Evolutionary conservation across 192 early-diverging fungal species (phyloP).

Genomic region (Entomortierella beljakovae): DNA sequence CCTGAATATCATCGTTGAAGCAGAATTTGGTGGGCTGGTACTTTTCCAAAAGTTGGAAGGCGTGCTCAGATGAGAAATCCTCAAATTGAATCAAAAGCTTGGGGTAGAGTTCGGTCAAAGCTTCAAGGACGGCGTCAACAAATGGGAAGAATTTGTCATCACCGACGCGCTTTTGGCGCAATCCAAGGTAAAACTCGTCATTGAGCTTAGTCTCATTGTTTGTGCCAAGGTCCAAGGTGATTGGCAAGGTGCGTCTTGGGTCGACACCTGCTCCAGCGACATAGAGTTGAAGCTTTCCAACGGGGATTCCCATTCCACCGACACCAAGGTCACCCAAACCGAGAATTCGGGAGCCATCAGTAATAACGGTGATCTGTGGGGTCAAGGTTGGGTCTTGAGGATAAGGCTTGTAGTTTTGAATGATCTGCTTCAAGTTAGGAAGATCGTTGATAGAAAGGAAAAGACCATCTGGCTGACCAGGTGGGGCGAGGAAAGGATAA

Average conservation of each 20-base stretch:
- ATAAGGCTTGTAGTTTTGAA: conserved; percentile 81
- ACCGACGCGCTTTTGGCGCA: conserved; percentile 72
- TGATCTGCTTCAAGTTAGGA: conserved; percentile 79
- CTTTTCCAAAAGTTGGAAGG: conserved; percentile 85
- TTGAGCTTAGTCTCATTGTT: conserved; percentile 84
- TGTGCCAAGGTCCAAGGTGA: conserved; percentile 93
- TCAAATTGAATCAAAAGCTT: conserved; percentile 94
- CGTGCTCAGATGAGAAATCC: conserved; percentile 94
- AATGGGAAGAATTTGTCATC: conserved; percentile 83
- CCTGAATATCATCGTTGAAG: conserved; percentile 98
- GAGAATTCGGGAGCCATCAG: conserved; percentile 94
- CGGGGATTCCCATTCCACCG: conserved; percentile 95
- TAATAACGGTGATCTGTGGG: conserved; percentile 92
- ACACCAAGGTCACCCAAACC: conserved; percentile 96
- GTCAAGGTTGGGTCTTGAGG: conserved; percentile 62
- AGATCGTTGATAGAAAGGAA: conserved; percentile 84
- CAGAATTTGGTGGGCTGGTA: conserved; percentile 82
- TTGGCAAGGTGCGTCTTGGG: conserved; percentile 88
- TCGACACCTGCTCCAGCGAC: conserved; percentile 88
- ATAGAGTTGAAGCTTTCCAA: conserved; percentile 96
- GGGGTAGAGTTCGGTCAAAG: conserved; percentile 78
- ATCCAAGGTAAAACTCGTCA: conserved; percentile 92
- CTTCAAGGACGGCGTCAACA: conserved; percentile 84
- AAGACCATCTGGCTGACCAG: conserved; percentile 83
- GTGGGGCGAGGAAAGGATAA: conserved; percentile 85